Percentiles rank a stretch among this genome's conserved stretches.
Evolutionary conservation across 805 yeast species (phyloP).

Genomic region (Pichia gijzeniarum): DNA sequence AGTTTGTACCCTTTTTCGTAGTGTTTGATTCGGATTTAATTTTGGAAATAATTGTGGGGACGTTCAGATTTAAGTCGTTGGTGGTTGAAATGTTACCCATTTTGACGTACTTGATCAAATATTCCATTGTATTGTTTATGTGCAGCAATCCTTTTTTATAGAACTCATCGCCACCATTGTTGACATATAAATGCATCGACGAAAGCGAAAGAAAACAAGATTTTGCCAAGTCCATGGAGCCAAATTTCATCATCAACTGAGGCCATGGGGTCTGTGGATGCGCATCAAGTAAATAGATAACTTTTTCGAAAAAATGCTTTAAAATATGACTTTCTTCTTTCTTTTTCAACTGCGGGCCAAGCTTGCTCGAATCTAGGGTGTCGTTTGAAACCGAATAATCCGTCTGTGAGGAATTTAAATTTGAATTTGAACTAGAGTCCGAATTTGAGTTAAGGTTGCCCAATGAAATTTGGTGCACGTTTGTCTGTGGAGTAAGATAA

Average conservation of each 20-base stretch:
- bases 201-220: conserved; percentile 52
- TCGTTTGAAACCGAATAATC: conserved; percentile 1
- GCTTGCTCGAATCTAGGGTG: conserved; percentile 21
- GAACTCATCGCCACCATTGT: conserved; percentile 45
- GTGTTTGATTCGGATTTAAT: conserved; percentile 30
- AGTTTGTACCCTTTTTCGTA: conserved; percentile 34
- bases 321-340: conserved; percentile 48
- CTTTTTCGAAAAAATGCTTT: conserved; percentile 48
- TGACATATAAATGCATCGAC: conserved; percentile 52
- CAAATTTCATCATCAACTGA: conserved; percentile 47
- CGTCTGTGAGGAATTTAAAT: neutral
- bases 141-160: conserved; percentile 48
- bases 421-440: too few relatives aligned
- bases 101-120: conserved; percentile 40
- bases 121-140: conserved; percentile 51
- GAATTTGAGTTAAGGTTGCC: too few relatives aligned
- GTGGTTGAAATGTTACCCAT: conserved; percentile 8
- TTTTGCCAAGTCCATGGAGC: conserved; percentile 51
- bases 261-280: conserved; percentile 62
- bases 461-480: too few relatives aligned
- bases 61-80: conserved; percentile 19
- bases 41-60: conserved; percentile 32
- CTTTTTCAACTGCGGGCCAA: conserved; percentile 14
- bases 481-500: too few relatives aligned
- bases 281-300: conserved; percentile 48